These are phyloP conservation scores for Volvox carteri DNA, from an alignment of 163 green algal species.

Conservation along the genomic window DNA sequence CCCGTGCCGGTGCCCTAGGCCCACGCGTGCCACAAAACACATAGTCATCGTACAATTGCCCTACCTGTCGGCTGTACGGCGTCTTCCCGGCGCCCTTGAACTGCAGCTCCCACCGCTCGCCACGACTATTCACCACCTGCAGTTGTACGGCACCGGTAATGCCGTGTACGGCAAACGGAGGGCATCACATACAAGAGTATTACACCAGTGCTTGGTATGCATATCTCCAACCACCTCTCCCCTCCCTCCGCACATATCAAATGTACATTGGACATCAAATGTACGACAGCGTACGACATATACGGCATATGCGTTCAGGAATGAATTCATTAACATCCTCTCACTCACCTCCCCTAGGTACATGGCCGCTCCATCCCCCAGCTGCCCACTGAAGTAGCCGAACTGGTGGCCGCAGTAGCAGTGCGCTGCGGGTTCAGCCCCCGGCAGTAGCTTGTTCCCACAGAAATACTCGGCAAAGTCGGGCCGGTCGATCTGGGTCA, in stretches of 20 bases:
- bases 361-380: conserved; percentile 79
- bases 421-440: conserved; percentile 70
- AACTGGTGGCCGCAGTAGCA: conserved; percentile 80
- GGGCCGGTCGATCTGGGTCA: conserved; percentile 56
- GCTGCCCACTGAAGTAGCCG: conserved; percentile 77
- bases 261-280: no score
- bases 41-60: no score
- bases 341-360: conserved; percentile 75
- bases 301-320: no score
- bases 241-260: no score
- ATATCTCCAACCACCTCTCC: no score
- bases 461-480: conserved; percentile 70
- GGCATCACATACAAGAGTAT: no score
- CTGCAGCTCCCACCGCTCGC: conserved; percentile 78
- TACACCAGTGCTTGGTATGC: no score
- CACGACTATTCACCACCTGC: conserved; percentile 67
- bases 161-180: background rate
- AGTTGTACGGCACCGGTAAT: background rate
- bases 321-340: no score
- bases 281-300: no score
- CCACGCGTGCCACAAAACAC: no score
- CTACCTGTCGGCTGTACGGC: conserved; percentile 70
- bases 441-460: conserved; percentile 74
- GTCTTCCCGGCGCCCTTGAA: conserved; percentile 85
- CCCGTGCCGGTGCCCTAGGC: no score